These are phyloP conservation scores for Cyberlindnera amylophila DNA, from an alignment of 805 yeast species.

Conservation along the genomic window DNA sequence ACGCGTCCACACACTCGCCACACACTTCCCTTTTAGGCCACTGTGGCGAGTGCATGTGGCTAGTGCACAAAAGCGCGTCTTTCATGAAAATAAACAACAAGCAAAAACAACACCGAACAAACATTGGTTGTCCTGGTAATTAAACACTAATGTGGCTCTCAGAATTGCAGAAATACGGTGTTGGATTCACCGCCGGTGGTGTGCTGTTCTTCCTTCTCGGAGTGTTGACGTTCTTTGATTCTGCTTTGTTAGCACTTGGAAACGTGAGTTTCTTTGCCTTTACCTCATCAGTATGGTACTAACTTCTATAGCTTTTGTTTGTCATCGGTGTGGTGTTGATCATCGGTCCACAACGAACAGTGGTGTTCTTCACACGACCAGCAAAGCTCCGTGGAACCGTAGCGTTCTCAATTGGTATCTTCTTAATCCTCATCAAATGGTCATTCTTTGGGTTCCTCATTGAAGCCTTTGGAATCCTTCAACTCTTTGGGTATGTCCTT, in stretches of 20 bases:
- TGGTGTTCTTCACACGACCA: conserved; percentile 81
- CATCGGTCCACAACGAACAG: conserved; percentile 82
- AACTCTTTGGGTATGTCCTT: conserved; percentile 56
- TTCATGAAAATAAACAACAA: neutral
- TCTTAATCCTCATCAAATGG: conserved; percentile 68
- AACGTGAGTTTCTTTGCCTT: conserved; percentile 52
- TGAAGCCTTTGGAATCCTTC: conserved; percentile 86
- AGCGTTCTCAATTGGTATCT: conserved; percentile 72
- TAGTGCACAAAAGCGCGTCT: neutral
- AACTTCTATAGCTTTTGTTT: conserved; percentile 19
- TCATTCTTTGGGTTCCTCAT: conserved; percentile 82
- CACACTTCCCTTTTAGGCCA: too few species aligned
- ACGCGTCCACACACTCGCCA: too few species aligned
- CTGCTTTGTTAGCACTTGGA: conserved; percentile 86
- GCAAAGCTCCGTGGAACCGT: conserved; percentile 82
- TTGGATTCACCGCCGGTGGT: conserved; percentile 85
- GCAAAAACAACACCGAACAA: neutral
- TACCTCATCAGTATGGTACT: neutral
- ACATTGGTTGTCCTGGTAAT: neutral
- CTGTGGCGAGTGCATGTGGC: too few species aligned
- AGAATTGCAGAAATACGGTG: conserved; percentile 58
- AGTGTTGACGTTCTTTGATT: conserved; percentile 78
- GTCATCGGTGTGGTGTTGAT: conserved; percentile 75
- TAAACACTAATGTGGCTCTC: conserved; percentile 17
- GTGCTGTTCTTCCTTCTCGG: conserved; percentile 69